Percentiles rank a stretch among this genome's conserved stretches.
Evolutionary conservation across 495 filamentous ascomycete genomes (phyloP).

Genomic region (Letharia columbiana): DNA sequence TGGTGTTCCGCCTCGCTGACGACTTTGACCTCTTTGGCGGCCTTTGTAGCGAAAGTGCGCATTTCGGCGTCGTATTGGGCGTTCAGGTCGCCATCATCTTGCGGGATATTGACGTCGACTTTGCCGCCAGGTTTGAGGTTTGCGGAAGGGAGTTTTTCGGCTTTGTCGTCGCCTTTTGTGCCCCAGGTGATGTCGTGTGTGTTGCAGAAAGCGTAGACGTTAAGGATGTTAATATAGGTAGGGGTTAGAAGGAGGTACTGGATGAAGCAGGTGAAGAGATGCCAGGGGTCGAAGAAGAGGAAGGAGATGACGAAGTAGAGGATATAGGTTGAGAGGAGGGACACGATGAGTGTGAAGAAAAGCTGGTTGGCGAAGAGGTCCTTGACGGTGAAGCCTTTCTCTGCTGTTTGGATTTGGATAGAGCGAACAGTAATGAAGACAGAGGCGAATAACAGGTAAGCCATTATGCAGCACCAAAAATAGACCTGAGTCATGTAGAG

Average conservation of each 20-base stretch:
- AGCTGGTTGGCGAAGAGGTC: conserved; percentile 76
- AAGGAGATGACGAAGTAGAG: conserved; percentile 90
- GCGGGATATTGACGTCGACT: conserved; percentile 86
- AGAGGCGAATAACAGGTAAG: conserved; percentile 89
- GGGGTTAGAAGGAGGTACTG: conserved; percentile 96
- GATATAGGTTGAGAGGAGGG: conserved; percentile 82
- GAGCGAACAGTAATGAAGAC: conserved; percentile 89
- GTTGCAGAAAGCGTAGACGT: conserved; percentile 97
- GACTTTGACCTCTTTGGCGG: conserved; percentile 54
- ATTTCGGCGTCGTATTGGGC: conserved; percentile 88
- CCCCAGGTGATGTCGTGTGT: conserved; percentile 97
- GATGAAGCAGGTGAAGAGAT: conserved; percentile 92
- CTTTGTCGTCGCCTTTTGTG: conserved; percentile 89
- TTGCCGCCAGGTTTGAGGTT: conserved; percentile 83
- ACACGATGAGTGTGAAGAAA: conserved; percentile 91
- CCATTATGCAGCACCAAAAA: conserved; percentile 94
- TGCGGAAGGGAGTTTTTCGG: conserved; percentile 71
- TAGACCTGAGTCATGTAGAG: conserved; percentile 95
- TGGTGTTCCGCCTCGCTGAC: conserved; percentile 67
- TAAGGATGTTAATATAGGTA: conserved; percentile 92
- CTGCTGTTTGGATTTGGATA: conserved; percentile 55
- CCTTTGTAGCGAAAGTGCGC: conserved; percentile 60
- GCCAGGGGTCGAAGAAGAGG: conserved; percentile 97
- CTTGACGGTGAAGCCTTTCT: conserved; percentile 51
- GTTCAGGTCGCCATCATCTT: conserved; percentile 79